phyloP scores from a whole-genome alignment of 495 filamentous ascomycete species.

The Neurospora sp. region DNA sequence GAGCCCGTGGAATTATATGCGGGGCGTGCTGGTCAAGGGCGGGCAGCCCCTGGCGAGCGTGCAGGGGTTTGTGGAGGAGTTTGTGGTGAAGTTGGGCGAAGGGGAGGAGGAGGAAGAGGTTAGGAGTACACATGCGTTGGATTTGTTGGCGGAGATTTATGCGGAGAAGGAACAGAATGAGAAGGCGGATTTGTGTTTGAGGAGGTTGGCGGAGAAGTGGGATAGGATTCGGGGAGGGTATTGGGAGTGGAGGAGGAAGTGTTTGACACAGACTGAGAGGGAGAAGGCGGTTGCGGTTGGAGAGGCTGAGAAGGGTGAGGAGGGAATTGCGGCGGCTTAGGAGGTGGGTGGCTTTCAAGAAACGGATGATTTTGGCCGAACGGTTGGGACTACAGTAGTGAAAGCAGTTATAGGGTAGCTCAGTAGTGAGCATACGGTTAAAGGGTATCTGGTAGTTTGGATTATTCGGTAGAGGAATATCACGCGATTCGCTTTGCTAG shows the following conservation, averaged over 20 bases:
- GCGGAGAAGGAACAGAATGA: conserved; percentile 48
- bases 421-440: neutral
- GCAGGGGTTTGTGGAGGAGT: conserved; percentile 55
- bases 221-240: conserved; percentile 87
- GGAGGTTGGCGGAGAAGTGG: conserved; percentile 70
- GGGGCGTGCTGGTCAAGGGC: conserved; percentile 60
- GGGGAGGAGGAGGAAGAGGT: conserved; percentile 40
- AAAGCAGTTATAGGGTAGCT: neutral
- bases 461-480: neutral
- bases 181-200: conserved; percentile 54
- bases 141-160: conserved; percentile 77
- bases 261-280: conserved; percentile 8
- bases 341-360: neutral
- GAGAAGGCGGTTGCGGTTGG: neutral
- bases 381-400: neutral
- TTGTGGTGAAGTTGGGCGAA: conserved; percentile 44
- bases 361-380: neutral
- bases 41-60: conserved; percentile 46
- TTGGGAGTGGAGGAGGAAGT: conserved; percentile 68
- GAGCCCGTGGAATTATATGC: conserved; percentile 84
- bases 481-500: neutral
- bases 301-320: neutral
- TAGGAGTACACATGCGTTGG: conserved; percentile 77
- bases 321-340: neutral
- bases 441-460: neutral